Percentiles rank a stretch among this genome's conserved stretches.
phyloP scores from a whole-genome alignment of 768 basidiomycete genomes.

The Cantharellus anzutake region DNA sequence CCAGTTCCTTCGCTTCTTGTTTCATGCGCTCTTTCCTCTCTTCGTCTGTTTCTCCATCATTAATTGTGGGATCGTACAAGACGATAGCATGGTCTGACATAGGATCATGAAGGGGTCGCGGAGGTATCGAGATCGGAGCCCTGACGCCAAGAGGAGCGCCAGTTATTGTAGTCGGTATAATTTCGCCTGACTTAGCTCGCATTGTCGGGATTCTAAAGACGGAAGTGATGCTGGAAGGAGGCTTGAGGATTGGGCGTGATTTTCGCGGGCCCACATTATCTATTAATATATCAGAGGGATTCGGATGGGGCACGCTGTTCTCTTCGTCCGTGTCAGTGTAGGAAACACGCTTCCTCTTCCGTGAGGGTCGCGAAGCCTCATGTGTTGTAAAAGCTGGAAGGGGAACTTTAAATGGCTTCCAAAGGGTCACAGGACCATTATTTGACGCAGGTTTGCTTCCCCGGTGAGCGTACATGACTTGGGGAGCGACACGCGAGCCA shows the following conservation, averaged over 20 bases:
- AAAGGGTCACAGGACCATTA: neutral
- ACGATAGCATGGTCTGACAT: conserved; percentile 98
- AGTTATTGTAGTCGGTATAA: conserved; percentile 35
- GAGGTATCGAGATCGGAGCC: conserved; percentile 58
- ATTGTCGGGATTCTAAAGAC: conserved; percentile 76
- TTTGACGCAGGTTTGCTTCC: neutral
- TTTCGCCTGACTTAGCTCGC: conserved; percentile 46
- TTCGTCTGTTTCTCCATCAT: conserved; percentile 79
- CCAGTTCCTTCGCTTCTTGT: conserved; percentile 43
- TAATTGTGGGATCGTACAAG: conserved; percentile 88
- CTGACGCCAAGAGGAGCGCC: conserved; percentile 72
- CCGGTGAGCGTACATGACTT: too few species aligned
- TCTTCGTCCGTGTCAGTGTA: conserved; percentile 49
- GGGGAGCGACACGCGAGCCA: too few species aligned
- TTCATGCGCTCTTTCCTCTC: conserved; percentile 57
- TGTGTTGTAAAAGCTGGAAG: conserved; percentile 17
- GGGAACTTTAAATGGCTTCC: conserved; percentile 65
- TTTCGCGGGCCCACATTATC: conserved; percentile 14
- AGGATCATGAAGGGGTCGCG: conserved; percentile 88
- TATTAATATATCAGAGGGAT: conserved; percentile 34
- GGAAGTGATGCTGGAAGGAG: conserved; percentile 32
- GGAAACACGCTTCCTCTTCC: conserved; percentile 77
- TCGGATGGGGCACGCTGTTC: conserved; percentile 28
- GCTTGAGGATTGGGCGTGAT: conserved; percentile 62
- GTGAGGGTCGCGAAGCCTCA: conserved; percentile 40